Base-by-base conservation (phyloP, 2,329 filamentous ascomycete genomes). In the Cladophialophora bantiana region DNA sequence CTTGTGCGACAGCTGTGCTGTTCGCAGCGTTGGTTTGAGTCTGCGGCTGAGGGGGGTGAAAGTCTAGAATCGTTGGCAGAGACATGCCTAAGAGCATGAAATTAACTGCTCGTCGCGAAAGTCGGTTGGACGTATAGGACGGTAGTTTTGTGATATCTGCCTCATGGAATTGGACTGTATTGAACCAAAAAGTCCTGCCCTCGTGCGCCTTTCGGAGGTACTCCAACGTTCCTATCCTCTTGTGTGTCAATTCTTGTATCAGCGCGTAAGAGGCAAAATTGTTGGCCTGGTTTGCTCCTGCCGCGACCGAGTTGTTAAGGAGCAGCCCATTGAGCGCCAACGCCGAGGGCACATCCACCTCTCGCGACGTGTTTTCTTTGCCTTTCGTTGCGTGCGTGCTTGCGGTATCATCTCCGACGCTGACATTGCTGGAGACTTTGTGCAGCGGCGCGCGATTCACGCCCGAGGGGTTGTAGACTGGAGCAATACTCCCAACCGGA, bases 101-200 rank as follows among this genome's bases (percentile, higher is more conserved):
- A 78, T 97, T 97, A 59, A 93, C 96, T 40, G 95, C 94, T 73
- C 95, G 92, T 66, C 94, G 90, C 68, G 92, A 90, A 57, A 97
- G 88, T 76, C 94, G 95, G 70, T 91, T 89, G 3, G 88, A 83
- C 66, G 96, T 91, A 76, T 96, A 94, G 76, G 93, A 96, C 54
- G 94, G 89, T 82, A 97, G 90, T 75, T 90, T 89, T 59, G 86
- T 83, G 38, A 98, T 85, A 78, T 97, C 93, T 35, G 87, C 79
- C 74, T 92, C 91, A 71, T 93, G 92, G 79, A 97, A 97, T 75
- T 96, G 90, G 68, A 97, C 88, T 0, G 95, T 97, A 80, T 97
- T 97, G 84, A 98, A 97, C 94, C 95, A 98, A 82, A 96, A 98
- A 50, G 97, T 89, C 66, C 93, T 89, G 68, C 94, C 94, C 80